phyloP scores from a whole-genome alignment of 2,329 filamentous ascomycete species.

The Hypomyces perniciosus region DNA sequence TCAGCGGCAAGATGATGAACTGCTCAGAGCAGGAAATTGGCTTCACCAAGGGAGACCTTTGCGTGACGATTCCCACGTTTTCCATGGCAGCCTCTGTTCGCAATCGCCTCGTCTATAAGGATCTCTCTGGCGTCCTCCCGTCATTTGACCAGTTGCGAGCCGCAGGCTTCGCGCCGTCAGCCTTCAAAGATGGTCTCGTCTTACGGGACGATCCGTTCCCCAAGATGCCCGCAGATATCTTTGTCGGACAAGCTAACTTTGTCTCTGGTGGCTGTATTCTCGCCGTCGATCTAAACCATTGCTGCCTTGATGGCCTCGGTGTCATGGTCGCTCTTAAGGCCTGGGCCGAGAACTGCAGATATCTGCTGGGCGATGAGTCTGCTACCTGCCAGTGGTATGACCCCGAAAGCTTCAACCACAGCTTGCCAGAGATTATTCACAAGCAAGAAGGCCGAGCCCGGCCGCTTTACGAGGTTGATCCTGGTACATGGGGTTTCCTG shows the following conservation, averaged over 20 bases:
- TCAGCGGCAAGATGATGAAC: constrained; percentile 31
- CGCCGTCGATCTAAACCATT: constrained; percentile 21
- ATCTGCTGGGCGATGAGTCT: constrained; percentile 19
- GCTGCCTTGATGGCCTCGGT: constrained; percentile 24
- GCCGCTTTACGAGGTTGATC: constrained; percentile 21
- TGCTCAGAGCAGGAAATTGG: constrained; percentile 22
- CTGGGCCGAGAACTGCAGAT: constrained; percentile 27
- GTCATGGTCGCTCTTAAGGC: constrained; percentile 23
- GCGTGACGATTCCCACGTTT: too few relatives aligned
- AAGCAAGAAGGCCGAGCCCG: constrained; percentile 19
- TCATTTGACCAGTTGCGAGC: constrained; percentile 21
- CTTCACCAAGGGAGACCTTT: constrained; percentile 19
- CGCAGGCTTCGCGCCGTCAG: constrained; percentile 21
- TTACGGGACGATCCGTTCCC: constrained; percentile 20
- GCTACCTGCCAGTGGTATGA: constrained; percentile 23
- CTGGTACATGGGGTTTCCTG: constrained; percentile 22
- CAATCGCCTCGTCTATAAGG: too few relatives aligned
- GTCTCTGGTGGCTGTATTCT: constrained; percentile 26
- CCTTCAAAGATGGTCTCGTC: constrained; percentile 23
- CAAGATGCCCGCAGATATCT: constrained; percentile 22
- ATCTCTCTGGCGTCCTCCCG: constrained; percentile 20
- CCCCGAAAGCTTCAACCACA: constrained; percentile 26
- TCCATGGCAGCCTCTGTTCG: too few relatives aligned
- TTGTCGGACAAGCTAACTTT: constrained; percentile 27
- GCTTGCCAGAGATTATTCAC: constrained; percentile 23